Evolutionary conservation across 2,329 filamentous ascomycete species (phyloP).

Genomic region (Neocatenulostroma microsporum): DNA sequence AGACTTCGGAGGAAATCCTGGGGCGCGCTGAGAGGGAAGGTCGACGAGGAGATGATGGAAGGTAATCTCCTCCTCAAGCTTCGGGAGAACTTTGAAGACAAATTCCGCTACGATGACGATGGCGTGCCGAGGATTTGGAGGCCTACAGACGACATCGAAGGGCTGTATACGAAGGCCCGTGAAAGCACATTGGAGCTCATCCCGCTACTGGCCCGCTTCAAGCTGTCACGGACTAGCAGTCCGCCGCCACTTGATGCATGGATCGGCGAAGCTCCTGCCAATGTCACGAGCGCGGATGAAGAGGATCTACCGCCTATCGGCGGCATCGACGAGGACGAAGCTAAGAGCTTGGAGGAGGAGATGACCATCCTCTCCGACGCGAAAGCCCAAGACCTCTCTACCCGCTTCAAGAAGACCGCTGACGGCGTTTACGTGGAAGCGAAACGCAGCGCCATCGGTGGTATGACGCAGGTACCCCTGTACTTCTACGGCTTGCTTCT

Average conservation of each 20-base stretch:
- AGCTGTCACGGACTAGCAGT: conserved; percentile 62
- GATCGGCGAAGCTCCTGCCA: conserved; percentile 69
- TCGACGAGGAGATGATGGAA: conserved; percentile 97
- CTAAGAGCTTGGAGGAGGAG: conserved; percentile 90
- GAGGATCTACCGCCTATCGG: conserved; percentile 85
- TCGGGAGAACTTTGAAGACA: conserved; percentile 97
- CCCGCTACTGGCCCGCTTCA: conserved; percentile 78
- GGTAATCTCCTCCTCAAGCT: conserved; percentile 93
- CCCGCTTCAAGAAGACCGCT: conserved; percentile 96
- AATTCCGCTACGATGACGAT: conserved; percentile 93
- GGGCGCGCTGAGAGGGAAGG: conserved; percentile 79
- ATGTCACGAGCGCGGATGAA: conserved; percentile 73
- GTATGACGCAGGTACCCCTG: conserved; percentile 83
- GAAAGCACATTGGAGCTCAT: conserved; percentile 89
- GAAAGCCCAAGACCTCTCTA: conserved; percentile 83
- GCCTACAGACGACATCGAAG: conserved; percentile 94
- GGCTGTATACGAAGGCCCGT: conserved; percentile 81
- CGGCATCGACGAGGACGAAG: conserved; percentile 79
- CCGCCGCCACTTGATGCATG: conserved; percentile 75
- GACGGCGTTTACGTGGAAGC: conserved; percentile 98
- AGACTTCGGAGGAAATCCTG: conserved; percentile 87
- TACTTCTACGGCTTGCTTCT: conserved; percentile 91
- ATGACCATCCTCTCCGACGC: conserved; percentile 88
- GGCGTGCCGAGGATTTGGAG: conserved; percentile 96
- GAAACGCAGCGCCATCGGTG: conserved; percentile 91